Evolutionary conservation across 2,329 filamentous ascomycete species (phyloP).

Genomic region (Claviceps digitariae): DNA sequence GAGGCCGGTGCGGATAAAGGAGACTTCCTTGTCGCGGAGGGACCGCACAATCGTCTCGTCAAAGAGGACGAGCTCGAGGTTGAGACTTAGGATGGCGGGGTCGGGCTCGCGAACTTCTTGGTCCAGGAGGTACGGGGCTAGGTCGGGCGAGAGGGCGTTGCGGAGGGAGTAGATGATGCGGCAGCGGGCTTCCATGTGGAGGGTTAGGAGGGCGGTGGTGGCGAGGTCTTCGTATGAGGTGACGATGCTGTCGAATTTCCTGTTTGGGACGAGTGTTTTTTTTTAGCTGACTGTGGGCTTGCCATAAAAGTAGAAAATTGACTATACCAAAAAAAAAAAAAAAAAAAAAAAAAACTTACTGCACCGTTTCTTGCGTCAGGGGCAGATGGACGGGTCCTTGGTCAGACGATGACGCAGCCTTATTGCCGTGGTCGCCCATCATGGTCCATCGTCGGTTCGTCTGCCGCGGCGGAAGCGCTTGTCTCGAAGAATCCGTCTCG

Average conservation of each 20-base stretch:
- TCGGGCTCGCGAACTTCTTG: constrained; percentile 67
- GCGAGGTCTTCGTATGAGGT: constrained; percentile 72
- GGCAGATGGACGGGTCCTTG: constrained; percentile 66
- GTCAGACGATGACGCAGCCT: constrained; percentile 38
- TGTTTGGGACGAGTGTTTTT: constrained; percentile 17
- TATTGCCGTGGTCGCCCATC: constrained; percentile 46
- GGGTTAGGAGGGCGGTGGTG: constrained; percentile 62
- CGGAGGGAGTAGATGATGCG: constrained; percentile 70
- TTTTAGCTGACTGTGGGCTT: neutral
- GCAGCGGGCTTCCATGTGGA: constrained; percentile 81
- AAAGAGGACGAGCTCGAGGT: constrained; percentile 72
- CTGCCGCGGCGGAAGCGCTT: constrained; percentile 36
- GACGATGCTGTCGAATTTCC: constrained; percentile 77
- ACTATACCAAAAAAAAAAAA: neutral
- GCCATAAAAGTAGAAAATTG: too few relatives aligned
- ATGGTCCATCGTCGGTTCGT: constrained; percentile 74
- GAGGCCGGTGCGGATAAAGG: constrained; percentile 65
- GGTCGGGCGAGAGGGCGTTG: constrained; percentile 46
- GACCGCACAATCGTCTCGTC: constrained; percentile 68
- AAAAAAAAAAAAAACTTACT: constrained; percentile 36
- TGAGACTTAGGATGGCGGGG: constrained; percentile 67
- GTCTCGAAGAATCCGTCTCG: constrained; percentile 51
- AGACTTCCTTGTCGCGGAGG: constrained; percentile 56
- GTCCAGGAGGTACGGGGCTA: constrained; percentile 49
- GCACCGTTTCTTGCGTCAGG: constrained; percentile 71